Base-by-base conservation (phyloP, 2,329 filamentous ascomycete species). In the Exophiala spinifera region DNA sequence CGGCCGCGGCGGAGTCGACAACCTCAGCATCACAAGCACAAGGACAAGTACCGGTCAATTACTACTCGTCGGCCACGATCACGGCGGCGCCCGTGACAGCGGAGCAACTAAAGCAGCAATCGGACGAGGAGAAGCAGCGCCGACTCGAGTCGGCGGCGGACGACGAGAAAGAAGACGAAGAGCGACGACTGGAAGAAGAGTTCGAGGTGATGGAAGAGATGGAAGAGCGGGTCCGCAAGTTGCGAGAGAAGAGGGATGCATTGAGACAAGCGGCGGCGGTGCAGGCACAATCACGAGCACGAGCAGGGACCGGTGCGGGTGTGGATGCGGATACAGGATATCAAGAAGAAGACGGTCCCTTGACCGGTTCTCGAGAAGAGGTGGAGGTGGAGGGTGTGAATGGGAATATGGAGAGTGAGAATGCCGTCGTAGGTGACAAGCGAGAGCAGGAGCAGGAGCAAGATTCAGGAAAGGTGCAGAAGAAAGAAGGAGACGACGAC, bases 151-250 rank as follows among this genome's bases (percentile, higher is more conserved):
- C 76, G 1, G 76, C 81, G 39, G 74, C 73, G 1, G 84, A 87
- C 53, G 86, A 85, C 36, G 88, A 91, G 67, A 81, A 81, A 52
- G 89, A 94, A 67, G 89, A 94, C 64, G 88, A 89, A 1, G 81
- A 80, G 39, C 79, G 86, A 19, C 83, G 86, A 25, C 72, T 91
- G 53, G 86, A 90, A 69, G 82, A 85, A 37, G 89, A 92, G 69
- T 87, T 92, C 61, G 88, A 90, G 54, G 85, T 91, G 67, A 92
- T 92, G 88, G 85, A 88, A 66, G 82, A 85, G 65, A 77, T 92
- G 43, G 89, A 92, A 69, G 81, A 82, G 48, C 80, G 88, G 5
- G 86, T 92, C 11, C 77, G 78, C 55, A 79, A 77, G 57, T 70
- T 92, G 50, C 86, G 88, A 67, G 83, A 88, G 66, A 84, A 83